phyloP scores from a whole-genome alignment of 2,329 filamentous ascomycete species.

The Curvularia spicifera region DNA sequence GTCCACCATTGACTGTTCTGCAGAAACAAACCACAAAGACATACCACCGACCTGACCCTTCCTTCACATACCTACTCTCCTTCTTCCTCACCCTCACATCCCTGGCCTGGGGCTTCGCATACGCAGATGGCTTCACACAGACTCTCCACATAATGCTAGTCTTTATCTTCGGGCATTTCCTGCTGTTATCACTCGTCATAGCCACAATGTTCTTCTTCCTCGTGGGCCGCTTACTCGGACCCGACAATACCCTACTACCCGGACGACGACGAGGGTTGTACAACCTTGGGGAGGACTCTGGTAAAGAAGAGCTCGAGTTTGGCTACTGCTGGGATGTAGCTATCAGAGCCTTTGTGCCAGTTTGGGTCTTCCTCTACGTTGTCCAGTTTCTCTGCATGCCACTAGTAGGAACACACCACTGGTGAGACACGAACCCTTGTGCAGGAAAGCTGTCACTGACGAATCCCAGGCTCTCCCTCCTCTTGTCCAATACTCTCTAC shows the following conservation, averaged over 20 bases:
- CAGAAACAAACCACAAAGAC: slow-evolving; percentile 70
- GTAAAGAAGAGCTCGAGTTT: slow-evolving; percentile 67
- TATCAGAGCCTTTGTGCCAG: slow-evolving; percentile 70
- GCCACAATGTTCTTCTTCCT: slow-evolving; percentile 69
- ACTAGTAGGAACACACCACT: slow-evolving; percentile 61
- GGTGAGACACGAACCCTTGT: slow-evolving; percentile 40
- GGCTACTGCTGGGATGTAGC: slow-evolving; percentile 75
- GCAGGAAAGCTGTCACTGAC: slow-evolving; percentile 1
- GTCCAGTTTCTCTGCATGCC: slow-evolving; percentile 72
- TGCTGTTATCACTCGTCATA: slow-evolving; percentile 64
- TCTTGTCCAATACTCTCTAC: slow-evolving; percentile 71
- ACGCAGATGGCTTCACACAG: slow-evolving; percentile 53
- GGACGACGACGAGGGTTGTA: slow-evolving; percentile 65
- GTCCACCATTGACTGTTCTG: not conserved
- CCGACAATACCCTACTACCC: slow-evolving; percentile 60
- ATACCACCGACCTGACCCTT: slow-evolving; percentile 72
- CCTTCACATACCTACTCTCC: slow-evolving; percentile 72
- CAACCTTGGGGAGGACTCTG: slow-evolving; percentile 54
- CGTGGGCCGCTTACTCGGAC: slow-evolving; percentile 67
- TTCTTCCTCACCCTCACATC: slow-evolving; percentile 65
- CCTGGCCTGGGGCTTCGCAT: slow-evolving; percentile 65
- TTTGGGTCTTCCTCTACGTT: slow-evolving; percentile 71
- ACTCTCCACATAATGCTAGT: slow-evolving; percentile 55
- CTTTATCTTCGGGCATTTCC: slow-evolving; percentile 65
- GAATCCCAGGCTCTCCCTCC: slow-evolving; percentile 56